Evolutionary conservation across 192 early-diverging fungal species (phyloP).

Genomic region (Backusella liffmaniae): DNA sequence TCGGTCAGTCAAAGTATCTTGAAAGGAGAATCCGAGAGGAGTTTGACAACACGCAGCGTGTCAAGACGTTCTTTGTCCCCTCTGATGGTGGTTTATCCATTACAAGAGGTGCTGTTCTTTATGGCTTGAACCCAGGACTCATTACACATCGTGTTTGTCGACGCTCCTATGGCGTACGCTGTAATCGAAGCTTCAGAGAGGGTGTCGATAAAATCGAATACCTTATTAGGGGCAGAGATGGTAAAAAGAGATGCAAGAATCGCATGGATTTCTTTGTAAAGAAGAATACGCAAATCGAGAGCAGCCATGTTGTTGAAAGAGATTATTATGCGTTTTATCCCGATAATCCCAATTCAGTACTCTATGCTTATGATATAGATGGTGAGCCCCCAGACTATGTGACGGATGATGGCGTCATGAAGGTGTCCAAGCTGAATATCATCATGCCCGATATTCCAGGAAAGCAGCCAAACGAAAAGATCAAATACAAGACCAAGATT

Average conservation of each 20-base stretch:
- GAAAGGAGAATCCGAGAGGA: slow-evolving; percentile 47
- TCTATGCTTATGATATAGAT: slow-evolving; percentile 40
- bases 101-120: slow-evolving; percentile 52
- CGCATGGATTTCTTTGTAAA: slow-evolving; percentile 49
- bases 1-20: slow-evolving; percentile 53
- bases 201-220: slow-evolving; percentile 46
- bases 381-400: slow-evolving; percentile 33
- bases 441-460: slow-evolving; percentile 40
- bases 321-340: slow-evolving; percentile 45
- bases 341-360: slow-evolving; percentile 39
- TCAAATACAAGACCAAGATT: slow-evolving; percentile 39
- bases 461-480: slow-evolving; percentile 36
- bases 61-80: slow-evolving; percentile 51
- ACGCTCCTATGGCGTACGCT: slow-evolving; percentile 51
- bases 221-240: slow-evolving; percentile 45
- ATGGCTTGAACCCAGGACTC: slow-evolving; percentile 48
- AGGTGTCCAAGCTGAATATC: slow-evolving; percentile 40
- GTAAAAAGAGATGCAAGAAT: slow-evolving; percentile 47
- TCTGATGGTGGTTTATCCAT: slow-evolving; percentile 51
- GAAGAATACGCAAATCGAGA: slow-evolving; percentile 22
- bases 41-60: slow-evolving; percentile 35
- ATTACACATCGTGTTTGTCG: slow-evolving; percentile 51
- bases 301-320: slow-evolving; percentile 36
- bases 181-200: slow-evolving; percentile 49
- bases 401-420: slow-evolving; percentile 34